phyloP scores from a whole-genome alignment of 257 asterid species.

The Capsicum baccatum region DNA sequence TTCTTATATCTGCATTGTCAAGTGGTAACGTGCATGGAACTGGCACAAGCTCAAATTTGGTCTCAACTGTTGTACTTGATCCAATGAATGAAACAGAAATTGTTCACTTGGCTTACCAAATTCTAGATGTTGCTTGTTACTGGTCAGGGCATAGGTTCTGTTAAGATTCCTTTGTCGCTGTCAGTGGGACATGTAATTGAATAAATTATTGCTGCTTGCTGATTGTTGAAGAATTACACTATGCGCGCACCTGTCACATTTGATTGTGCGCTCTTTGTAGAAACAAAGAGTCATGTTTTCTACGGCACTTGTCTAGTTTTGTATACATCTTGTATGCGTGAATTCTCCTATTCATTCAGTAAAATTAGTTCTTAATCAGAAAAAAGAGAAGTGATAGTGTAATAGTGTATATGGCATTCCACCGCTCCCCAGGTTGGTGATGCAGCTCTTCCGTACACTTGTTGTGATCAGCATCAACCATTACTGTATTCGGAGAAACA shows the following conservation, averaged over 20 bases:
- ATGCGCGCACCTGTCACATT: neutral
- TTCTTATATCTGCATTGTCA: neutral
- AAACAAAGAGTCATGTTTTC: neutral
- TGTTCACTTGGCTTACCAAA: neutral
- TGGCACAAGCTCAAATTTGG: slow-evolving; percentile 12
- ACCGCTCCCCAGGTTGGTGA: neutral
- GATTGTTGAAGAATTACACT: neutral
- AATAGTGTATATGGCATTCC: slow-evolving; percentile 21
- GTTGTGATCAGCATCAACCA: neutral
- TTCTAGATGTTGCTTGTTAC: neutral
- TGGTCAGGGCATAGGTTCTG: neutral
- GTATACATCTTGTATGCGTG: neutral
- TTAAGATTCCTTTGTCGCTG: neutral
- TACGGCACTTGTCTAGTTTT: neutral
- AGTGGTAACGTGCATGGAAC: neutral
- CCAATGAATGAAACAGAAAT: neutral
- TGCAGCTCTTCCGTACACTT: neutral
- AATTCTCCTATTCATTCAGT: slow-evolving; percentile 12
- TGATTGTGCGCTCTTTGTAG: neutral
- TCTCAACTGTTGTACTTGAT: neutral
- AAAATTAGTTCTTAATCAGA: slow-evolving; percentile 3
- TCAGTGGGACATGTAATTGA: neutral
- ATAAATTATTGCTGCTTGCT: slow-evolving; percentile 4
- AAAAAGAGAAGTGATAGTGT: slow-evolving; percentile 16
- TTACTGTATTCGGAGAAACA: neutral